Percentiles rank a stretch among this genome's conserved stretches.
Conservation (phyloP, 148 eudicot genomes). For the Talinum fruticosum region DNA sequence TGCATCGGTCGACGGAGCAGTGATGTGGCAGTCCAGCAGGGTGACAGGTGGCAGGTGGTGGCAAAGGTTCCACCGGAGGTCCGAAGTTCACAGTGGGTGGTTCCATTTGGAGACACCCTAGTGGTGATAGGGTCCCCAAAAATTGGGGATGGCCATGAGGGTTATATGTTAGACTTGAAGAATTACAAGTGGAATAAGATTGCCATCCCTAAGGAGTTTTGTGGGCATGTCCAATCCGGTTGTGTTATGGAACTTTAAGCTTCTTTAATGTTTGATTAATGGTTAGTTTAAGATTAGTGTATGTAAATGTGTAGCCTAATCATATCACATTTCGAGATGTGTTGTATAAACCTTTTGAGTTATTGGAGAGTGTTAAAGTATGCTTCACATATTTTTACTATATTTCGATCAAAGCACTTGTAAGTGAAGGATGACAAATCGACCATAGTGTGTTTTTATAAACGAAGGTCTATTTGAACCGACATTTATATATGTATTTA, state of each 20-base stretch:
- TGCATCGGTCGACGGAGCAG: slow-evolving; percentile 23
- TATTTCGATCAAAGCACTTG: neutral
- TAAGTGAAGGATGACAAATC: neutral
- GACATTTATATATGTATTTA: no score
- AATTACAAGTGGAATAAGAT: slow-evolving; percentile 44
- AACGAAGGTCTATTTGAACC: no score
- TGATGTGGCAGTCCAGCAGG: slow-evolving; percentile 28
- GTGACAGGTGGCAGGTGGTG: slow-evolving; percentile 45
- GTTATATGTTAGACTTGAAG: slow-evolving; percentile 48
- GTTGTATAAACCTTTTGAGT: neutral
- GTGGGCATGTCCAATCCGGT: slow-evolving; percentile 75
- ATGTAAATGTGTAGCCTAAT: neutral
- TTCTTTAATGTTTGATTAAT: neutral
- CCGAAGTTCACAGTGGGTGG: slow-evolving; percentile 22
- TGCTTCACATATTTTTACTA: neutral
- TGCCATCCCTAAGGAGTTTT: slow-evolving; percentile 34
- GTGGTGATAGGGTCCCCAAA: slow-evolving; percentile 46
- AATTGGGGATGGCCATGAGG: slow-evolving; percentile 37
- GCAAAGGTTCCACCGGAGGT: slow-evolving; percentile 37
- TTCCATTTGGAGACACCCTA: slow-evolving; percentile 41
- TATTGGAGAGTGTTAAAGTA: neutral
- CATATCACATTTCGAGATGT: neutral
- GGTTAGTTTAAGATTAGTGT: neutral
- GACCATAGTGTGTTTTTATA: no score
- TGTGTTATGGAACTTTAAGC: slow-evolving; percentile 56